A percentile compares a stretch with the other conserved stretches of the same genome.
Evolutionary conservation across 441 rosid species (phyloP).

Genomic region (Macaranga tanarius): DNA sequence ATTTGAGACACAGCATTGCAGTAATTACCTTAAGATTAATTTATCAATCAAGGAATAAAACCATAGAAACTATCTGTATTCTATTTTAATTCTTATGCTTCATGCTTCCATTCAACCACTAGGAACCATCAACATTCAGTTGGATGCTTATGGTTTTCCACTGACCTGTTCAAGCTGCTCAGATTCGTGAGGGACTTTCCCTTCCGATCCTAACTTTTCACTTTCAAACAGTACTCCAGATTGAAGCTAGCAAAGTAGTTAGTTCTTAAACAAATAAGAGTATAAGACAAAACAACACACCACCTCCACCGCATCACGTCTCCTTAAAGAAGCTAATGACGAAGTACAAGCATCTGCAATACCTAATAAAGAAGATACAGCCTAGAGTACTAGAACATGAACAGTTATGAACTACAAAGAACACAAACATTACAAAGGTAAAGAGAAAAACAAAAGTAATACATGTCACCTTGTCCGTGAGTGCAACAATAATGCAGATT

Average conservation of each 20-base stretch:
- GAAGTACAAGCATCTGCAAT: not conserved
- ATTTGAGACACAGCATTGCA: no score
- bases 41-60: no score
- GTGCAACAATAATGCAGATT: not conserved
- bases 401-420: not conserved
- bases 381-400: not conserved
- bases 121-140: not conserved
- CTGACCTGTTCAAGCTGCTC: not conserved
- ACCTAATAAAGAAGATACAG: not conserved
- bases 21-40: no score
- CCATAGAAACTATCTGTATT: no score
- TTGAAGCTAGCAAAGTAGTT: no score
- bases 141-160: not conserved
- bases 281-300: no score
- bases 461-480: not conserved
- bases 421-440: not conserved
- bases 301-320: not conserved
- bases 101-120: not conserved
- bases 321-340: not conserved
- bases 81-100: no score
- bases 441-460: not conserved
- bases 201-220: no score
- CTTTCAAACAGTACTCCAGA: no score
- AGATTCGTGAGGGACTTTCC: not conserved
- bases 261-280: conserved; percentile 3